Evolutionary conservation across 2,329 filamentous ascomycete genomes (phyloP).

Genomic region (Paraphaeosphaeria sporulosa): DNA sequence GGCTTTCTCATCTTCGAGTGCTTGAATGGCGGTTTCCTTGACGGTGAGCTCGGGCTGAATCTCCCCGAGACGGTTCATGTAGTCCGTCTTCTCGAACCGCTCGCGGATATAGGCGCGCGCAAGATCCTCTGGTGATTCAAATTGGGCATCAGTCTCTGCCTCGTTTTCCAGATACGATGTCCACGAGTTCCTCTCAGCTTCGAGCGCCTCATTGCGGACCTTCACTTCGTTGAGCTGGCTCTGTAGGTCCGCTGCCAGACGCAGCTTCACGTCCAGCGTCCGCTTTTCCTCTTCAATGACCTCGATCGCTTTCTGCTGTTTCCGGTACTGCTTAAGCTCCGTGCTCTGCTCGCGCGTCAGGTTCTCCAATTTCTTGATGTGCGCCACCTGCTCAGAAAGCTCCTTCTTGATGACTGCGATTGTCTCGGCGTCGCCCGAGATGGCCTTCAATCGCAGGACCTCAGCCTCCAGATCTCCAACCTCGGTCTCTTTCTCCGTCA

Average conservation of each 20-base stretch:
- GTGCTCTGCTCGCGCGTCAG: constrained; percentile 79
- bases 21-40: constrained; percentile 77
- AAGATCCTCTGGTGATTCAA: constrained; percentile 86
- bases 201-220: constrained; percentile 83
- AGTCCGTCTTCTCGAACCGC: constrained; percentile 77
- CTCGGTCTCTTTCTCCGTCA: constrained; percentile 73
- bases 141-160: constrained; percentile 69
- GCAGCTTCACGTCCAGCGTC: constrained; percentile 77
- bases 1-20: constrained; percentile 73
- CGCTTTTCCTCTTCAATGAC: constrained; percentile 96
- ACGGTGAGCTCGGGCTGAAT: constrained; percentile 80
- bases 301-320: constrained; percentile 85
- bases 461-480: constrained; percentile 82
- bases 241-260: constrained; percentile 76
- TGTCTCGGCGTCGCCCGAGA: constrained; percentile 85
- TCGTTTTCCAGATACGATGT: constrained; percentile 81
- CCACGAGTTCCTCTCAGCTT: constrained; percentile 90
- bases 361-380: constrained; percentile 84
- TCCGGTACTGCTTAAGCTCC: constrained; percentile 83
- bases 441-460: constrained; percentile 81
- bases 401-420: constrained; percentile 86
- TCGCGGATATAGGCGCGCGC: constrained; percentile 85
- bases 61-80: constrained; percentile 81
- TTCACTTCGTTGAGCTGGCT: constrained; percentile 79
- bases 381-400: constrained; percentile 88